Evolutionary conservation across 2,329 filamentous ascomycete species (phyloP).

Genomic region (Cytospora chrysosperma): DNA sequence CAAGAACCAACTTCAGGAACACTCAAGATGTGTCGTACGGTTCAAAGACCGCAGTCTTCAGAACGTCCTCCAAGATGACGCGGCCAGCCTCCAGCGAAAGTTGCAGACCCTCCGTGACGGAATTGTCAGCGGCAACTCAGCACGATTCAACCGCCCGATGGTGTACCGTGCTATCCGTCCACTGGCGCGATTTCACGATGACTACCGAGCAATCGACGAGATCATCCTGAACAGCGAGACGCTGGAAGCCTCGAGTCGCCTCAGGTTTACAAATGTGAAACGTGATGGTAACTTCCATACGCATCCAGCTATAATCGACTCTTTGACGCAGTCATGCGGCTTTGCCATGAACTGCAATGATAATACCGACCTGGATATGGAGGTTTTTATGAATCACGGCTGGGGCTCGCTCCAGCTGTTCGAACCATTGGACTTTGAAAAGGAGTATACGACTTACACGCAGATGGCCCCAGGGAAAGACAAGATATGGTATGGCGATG

Average conservation of each 20-base stretch:
- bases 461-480: slow-evolving; percentile 54
- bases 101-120: slow-evolving; percentile 58
- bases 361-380: slow-evolving; percentile 50
- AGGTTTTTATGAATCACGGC: slow-evolving; percentile 59
- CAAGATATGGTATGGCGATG: slow-evolving; percentile 53
- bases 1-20: slow-evolving; percentile 61
- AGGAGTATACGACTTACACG: slow-evolving; percentile 55
- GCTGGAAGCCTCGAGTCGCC: slow-evolving; percentile 42
- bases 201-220: slow-evolving; percentile 57
- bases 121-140: slow-evolving; percentile 64
- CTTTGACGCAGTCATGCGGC: slow-evolving; percentile 57
- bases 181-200: slow-evolving; percentile 54
- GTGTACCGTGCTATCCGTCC: slow-evolving; percentile 69
- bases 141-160: slow-evolving; percentile 70
- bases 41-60: not conserved
- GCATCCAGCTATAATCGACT: slow-evolving; percentile 58
- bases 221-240: slow-evolving; percentile 51
- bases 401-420: slow-evolving; percentile 54
- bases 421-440: slow-evolving; percentile 42
- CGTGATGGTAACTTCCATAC: slow-evolving; percentile 47
- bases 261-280: slow-evolving; percentile 43
- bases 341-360: slow-evolving; percentile 61
- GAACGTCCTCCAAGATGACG: not conserved
- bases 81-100: slow-evolving; percentile 56
- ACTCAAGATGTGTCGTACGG: slow-evolving; percentile 63